Percentiles rank a stretch among this genome's conserved stretches.
Conservation (phyloP, 1,284 basidiomycete species). For the Takashimella koratensis region DNA sequence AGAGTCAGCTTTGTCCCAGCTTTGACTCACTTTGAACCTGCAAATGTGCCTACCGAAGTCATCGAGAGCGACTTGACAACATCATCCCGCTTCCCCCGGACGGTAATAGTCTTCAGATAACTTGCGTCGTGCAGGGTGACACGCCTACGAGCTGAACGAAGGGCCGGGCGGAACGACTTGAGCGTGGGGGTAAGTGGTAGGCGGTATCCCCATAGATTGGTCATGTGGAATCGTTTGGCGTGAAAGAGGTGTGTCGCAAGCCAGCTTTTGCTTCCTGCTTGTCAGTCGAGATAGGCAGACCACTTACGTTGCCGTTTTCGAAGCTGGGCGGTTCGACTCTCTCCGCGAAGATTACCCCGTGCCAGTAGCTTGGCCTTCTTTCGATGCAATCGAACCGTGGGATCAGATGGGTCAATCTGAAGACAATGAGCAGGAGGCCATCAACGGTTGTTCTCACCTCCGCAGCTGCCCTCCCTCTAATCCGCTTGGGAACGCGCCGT, state of each 20-base stretch:
- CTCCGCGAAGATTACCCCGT: constrained; percentile 30
- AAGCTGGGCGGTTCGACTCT: constrained; percentile 34
- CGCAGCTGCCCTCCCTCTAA: constrained; percentile 70
- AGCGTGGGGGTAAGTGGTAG: constrained; percentile 81
- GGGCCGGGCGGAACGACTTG: constrained; percentile 81
- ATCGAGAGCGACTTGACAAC: constrained; percentile 51
- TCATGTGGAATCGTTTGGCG: constrained; percentile 89
- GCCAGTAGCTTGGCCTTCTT: constrained; percentile 43
- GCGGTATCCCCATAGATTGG: constrained; percentile 81
- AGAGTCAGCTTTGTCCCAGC: constrained; percentile 21
- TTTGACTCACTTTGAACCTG: constrained; percentile 33
- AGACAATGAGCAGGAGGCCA: neutral
- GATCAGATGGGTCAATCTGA: constrained; percentile 73
- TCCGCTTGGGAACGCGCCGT: constrained; percentile 73
- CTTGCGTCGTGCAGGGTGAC: constrained; percentile 84
- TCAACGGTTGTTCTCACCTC: constrained; percentile 58
- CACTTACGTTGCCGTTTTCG: constrained; percentile 31
- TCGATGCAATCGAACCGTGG: constrained; percentile 55
- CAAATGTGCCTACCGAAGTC: constrained; percentile 27
- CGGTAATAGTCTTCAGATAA: constrained; percentile 70
- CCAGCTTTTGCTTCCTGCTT: constrained; percentile 74
- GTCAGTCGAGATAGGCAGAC: constrained; percentile 1
- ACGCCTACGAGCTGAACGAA: constrained; percentile 75
- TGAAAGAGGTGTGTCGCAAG: constrained; percentile 93
- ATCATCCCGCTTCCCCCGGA: constrained; percentile 60